Evolutionary conservation across 345 rosid genomes (phyloP).

Genomic region (Luvunga scandens): DNA sequence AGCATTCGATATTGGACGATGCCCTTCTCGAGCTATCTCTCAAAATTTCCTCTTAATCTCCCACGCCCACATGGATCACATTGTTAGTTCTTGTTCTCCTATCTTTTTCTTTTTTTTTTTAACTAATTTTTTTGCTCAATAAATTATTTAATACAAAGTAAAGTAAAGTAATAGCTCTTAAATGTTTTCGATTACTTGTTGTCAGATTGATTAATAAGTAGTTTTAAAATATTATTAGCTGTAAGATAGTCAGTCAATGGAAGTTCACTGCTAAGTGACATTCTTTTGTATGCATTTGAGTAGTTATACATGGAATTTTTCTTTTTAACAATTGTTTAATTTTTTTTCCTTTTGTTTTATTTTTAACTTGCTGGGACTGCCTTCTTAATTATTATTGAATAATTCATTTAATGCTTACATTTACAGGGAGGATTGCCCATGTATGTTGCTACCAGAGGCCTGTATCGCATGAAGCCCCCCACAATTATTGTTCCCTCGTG

Average conservation of each 20-base stretch:
- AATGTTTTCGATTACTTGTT: neutral
- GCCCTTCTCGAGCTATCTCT: conserved; percentile 87
- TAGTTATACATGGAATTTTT: neutral
- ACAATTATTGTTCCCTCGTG: conserved; percentile 69
- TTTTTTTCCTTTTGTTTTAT: no score
- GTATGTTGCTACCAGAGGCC: conserved; percentile 92
- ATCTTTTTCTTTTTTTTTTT: neutral
- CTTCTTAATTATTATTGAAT: neutral
- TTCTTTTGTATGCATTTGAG: neutral
- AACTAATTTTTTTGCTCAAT: neutral
- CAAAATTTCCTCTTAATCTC: conserved; percentile 93
- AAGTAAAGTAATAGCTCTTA: neutral
- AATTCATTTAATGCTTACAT: conserved; percentile 3
- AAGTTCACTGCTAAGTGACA: neutral
- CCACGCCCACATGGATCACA: conserved; percentile 97
- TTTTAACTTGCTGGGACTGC: neutral
- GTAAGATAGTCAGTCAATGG: neutral
- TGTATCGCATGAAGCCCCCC: conserved; percentile 81
- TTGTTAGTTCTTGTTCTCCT: conserved; percentile 41
- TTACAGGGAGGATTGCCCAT: conserved; percentile 87
- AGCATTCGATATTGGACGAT: conserved; percentile 90
- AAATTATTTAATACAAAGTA: neutral
- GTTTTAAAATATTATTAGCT: neutral
- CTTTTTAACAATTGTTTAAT: neutral
- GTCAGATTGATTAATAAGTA: neutral